phyloP scores from a whole-genome alignment of 2,329 filamentous ascomycete genomes.

The Fusarium transvaalense region DNA sequence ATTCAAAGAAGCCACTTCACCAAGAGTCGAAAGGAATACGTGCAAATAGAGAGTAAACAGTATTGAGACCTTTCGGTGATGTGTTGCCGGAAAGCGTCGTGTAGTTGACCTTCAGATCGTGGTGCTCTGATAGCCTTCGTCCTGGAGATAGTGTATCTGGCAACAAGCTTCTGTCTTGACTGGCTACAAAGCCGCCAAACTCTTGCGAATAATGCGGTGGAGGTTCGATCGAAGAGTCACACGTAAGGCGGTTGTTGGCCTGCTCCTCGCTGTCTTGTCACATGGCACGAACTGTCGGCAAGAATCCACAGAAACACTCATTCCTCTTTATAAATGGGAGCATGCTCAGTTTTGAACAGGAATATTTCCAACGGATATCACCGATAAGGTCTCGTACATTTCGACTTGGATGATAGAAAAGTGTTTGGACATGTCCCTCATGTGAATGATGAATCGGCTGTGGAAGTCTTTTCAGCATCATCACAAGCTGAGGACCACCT shows the following conservation, averaged over 20 bases:
- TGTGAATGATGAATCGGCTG: not conserved
- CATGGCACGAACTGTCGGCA: not conserved
- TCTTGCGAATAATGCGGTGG: fast-evolving
- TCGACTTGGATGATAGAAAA: not conserved
- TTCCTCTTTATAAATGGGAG: not conserved
- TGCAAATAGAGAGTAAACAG: fast-evolving
- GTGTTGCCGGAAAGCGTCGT: not conserved
- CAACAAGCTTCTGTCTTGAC: not conserved
- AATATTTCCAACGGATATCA: fast-evolving
- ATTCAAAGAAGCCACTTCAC: not conserved
- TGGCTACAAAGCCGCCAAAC: not conserved
- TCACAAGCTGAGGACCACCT: not conserved
- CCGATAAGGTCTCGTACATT: fast-evolving
- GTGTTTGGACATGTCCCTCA: not conserved
- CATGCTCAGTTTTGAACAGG: too few relatives aligned
- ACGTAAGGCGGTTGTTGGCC: not conserved
- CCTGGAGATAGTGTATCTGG: not conserved
- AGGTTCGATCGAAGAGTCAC: fast-evolving
- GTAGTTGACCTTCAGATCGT: not conserved
- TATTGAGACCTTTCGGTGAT: not conserved
- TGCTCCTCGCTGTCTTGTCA: not conserved
- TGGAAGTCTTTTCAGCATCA: not conserved
- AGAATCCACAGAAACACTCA: not conserved
- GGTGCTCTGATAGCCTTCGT: not conserved
- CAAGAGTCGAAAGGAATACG: not conserved